These are phyloP conservation scores for Paraconiothyrium sp. DNA, from an alignment of 2,329 filamentous ascomycete genomes.

Conservation along the genomic window DNA sequence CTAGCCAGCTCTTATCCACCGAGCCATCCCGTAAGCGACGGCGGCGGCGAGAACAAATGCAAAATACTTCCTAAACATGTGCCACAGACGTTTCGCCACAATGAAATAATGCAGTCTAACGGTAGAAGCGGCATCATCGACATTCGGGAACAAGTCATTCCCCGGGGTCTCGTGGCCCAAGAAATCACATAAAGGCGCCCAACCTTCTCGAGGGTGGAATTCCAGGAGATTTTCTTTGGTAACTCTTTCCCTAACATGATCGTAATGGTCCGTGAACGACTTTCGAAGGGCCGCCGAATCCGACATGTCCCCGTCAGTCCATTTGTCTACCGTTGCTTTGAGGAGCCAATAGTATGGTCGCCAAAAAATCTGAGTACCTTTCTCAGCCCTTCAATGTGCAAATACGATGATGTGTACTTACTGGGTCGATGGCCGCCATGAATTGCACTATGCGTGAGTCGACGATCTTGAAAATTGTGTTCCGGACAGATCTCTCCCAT, in stretches of 20 bases:
- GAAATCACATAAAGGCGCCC: conserved; percentile 43
- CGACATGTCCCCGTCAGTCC: conserved; percentile 31
- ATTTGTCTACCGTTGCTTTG: neutral
- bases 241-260: conserved; percentile 34
- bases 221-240: conserved; percentile 35
- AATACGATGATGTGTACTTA: neutral
- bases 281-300: neutral
- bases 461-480: conserved; percentile 37
- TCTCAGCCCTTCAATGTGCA: neutral
- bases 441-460: conserved; percentile 33
- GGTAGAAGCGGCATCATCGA: conserved; percentile 25
- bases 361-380: conserved; percentile 2
- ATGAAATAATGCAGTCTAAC: conserved; percentile 5
- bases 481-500: conserved; percentile 39
- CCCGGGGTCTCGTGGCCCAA: conserved; percentile 34
- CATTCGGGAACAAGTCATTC: conserved; percentile 27
- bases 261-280: conserved; percentile 37
- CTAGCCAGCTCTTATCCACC: neutral
- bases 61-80: neutral
- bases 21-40: neutral
- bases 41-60: neutral
- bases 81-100: conserved; percentile 2
- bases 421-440: conserved; percentile 2
- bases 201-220: conserved; percentile 34
- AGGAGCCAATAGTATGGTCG: conserved; percentile 9